A percentile compares a stretch with the other conserved stretches of the same genome.
Conservation (phyloP, 345 rosid species). For the Citrus sp. region DNA sequence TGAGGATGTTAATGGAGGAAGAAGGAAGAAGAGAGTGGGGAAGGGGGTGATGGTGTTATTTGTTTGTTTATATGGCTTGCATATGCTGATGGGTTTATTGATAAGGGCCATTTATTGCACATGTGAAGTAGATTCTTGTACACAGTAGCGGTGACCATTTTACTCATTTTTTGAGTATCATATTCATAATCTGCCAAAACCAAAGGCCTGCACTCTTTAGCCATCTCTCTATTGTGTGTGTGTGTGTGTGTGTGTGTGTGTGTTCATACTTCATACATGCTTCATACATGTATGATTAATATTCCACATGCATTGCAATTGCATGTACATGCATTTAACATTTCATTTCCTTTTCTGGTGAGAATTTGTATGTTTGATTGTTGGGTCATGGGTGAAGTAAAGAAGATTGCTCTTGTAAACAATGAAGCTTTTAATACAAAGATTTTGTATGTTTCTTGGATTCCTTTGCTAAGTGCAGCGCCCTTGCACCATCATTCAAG, state of each 20-base stretch:
- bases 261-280: not conserved
- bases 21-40: not conserved
- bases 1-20: not conserved
- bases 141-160: not conserved
- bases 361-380: too few relatives aligned
- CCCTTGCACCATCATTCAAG: not conserved
- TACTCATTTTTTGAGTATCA: not conserved
- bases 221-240: not conserved
- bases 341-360: not conserved
- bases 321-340: not conserved
- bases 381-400: not conserved
- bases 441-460: constrained; percentile 9
- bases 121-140: constrained; percentile 17
- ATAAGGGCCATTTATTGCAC: constrained; percentile 30
- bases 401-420: not conserved
- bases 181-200: not conserved
- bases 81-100: constrained; percentile 17
- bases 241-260: not conserved
- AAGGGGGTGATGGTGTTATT: not conserved
- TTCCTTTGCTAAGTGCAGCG: constrained; percentile 1
- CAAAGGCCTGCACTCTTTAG: not conserved
- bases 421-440: not conserved
- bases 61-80: not conserved
- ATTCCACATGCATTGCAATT: not conserved
- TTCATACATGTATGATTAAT: not conserved